Evolutionary conservation across 164 flowering plant genomes (phyloP).

Genomic region (Macadamia tetraphylla): DNA sequence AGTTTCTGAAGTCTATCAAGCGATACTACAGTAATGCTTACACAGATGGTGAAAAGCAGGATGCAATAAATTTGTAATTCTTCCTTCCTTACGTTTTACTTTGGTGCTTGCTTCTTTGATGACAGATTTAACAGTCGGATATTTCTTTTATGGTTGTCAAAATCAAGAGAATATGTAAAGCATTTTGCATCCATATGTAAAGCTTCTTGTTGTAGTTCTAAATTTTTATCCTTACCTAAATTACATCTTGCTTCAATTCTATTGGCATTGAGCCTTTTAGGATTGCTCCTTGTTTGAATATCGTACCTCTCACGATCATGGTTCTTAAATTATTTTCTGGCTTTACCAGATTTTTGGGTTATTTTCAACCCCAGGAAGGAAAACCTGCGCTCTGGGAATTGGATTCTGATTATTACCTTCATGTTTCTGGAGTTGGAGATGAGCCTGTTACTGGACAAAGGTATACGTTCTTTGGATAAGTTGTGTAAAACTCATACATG

Average conservation of each 20-base stretch:
- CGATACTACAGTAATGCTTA: conserved; percentile 92
- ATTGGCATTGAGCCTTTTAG: background rate
- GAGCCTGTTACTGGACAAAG: conserved; percentile 44
- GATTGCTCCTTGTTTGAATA: background rate
- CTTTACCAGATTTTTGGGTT: conserved; percentile 80
- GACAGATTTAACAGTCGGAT: background rate
- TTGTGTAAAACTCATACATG: background rate
- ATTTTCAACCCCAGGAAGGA: conserved; percentile 93
- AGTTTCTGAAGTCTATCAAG: conserved; percentile 87
- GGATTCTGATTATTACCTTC: conserved; percentile 97
- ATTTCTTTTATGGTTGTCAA: background rate
- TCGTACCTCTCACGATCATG: background rate
- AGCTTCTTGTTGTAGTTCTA: too few relatives aligned
- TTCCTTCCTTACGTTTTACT: conserved; percentile 4
- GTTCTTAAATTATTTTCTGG: conserved; percentile 3
- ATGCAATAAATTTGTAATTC: conserved; percentile 85
- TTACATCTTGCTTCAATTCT: background rate
- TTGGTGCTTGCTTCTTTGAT: too few relatives aligned
- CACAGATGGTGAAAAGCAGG: conserved; percentile 98
- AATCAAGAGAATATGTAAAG: background rate
- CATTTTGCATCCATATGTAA: too few relatives aligned
- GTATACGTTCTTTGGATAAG: conserved; percentile 23
- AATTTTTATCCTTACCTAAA: too few relatives aligned
- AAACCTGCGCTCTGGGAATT: conserved; percentile 97
- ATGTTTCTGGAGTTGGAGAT: conserved; percentile 84